These are phyloP conservation scores for Drechslerella coelobrocha DNA, from an alignment of 2,329 filamentous ascomycete genomes.

Conservation along the genomic window DNA sequence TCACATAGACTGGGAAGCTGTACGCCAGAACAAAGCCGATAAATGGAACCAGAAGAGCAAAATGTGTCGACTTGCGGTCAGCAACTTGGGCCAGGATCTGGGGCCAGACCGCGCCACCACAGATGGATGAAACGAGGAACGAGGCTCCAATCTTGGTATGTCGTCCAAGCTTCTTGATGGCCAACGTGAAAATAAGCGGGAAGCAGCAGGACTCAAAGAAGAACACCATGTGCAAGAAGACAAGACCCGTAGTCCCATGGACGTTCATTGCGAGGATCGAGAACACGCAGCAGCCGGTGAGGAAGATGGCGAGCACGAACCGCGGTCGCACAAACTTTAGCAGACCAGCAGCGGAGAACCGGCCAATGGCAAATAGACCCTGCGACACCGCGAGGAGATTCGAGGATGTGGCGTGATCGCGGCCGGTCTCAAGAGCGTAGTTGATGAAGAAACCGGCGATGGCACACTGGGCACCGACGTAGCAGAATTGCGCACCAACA, in stretches of 20 bases:
- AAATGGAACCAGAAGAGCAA: slow-evolving; percentile 62
- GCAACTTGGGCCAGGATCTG: slow-evolving; percentile 64
- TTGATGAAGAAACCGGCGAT: slow-evolving; percentile 66
- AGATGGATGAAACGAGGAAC: slow-evolving; percentile 65
- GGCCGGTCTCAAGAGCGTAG: slow-evolving; percentile 60
- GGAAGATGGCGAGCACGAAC: slow-evolving; percentile 65
- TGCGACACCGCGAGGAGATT: slow-evolving; percentile 68
- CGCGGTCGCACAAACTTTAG: slow-evolving; percentile 67
- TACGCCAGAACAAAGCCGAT: slow-evolving; percentile 62
- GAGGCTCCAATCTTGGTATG: slow-evolving; percentile 66
- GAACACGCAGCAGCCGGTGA: slow-evolving; percentile 65
- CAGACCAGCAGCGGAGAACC: slow-evolving; percentile 65
- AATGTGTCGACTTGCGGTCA: slow-evolving; percentile 60
- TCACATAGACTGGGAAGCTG: slow-evolving; percentile 61
- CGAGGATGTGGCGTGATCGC: slow-evolving; percentile 58
- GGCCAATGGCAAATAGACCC: slow-evolving; percentile 67
- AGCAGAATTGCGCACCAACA: slow-evolving; percentile 69
- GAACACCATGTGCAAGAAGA: slow-evolving; percentile 65
- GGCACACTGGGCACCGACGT: slow-evolving; percentile 65
- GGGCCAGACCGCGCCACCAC: slow-evolving; percentile 66
- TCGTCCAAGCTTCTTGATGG: slow-evolving; percentile 66
- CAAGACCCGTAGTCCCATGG: slow-evolving; percentile 63
- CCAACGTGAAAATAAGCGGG: slow-evolving; percentile 67
- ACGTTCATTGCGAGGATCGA: slow-evolving; percentile 64
- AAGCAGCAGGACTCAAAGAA: slow-evolving; percentile 68